These are phyloP conservation scores for Spizellomyces sp. DNA, from an alignment of 192 early-diverging fungal species.

Conservation along the genomic window DNA sequence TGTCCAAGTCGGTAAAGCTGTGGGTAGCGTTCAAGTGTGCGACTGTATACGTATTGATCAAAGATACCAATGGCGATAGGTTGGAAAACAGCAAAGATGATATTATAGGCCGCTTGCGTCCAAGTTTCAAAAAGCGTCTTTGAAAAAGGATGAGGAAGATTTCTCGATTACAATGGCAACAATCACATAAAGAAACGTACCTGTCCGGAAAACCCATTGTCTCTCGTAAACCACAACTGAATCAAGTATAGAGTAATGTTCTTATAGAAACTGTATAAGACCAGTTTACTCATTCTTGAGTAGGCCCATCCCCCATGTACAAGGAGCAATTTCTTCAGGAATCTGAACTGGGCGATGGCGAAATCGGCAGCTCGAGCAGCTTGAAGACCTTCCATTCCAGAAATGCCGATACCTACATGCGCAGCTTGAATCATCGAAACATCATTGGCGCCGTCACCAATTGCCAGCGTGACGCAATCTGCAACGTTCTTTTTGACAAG, in stretches of 20 bases:
- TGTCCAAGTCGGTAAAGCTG: slow-evolving; percentile 85
- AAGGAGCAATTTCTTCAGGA: slow-evolving; percentile 89
- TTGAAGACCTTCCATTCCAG: slow-evolving; percentile 94
- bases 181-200: slow-evolving; percentile 17
- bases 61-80: slow-evolving; percentile 97
- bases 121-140: slow-evolving; percentile 98
- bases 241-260: slow-evolving; percentile 98
- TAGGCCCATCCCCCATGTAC: slow-evolving; percentile 99
- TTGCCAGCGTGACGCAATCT: slow-evolving; percentile 84
- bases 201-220: slow-evolving; percentile 93
- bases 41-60: slow-evolving; percentile 90
- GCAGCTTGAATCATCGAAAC: slow-evolving; percentile 99
- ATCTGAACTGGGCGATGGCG: slow-evolving; percentile 97
- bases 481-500: slow-evolving; percentile 92
- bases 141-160: no score
- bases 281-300: slow-evolving; percentile 91
- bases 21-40: slow-evolving; percentile 95
- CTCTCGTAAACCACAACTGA: slow-evolving; percentile 95
- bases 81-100: slow-evolving; percentile 92
- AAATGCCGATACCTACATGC: slow-evolving; percentile 97
- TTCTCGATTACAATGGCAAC: not conserved
- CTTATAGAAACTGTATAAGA: slow-evolving; percentile 99
- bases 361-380: slow-evolving; percentile 97
- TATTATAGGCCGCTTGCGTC: slow-evolving; percentile 94
- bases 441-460: slow-evolving; percentile 99